Evolutionary conservation across 257 asterid species (phyloP).

Genomic region (Coffea canephora): DNA sequence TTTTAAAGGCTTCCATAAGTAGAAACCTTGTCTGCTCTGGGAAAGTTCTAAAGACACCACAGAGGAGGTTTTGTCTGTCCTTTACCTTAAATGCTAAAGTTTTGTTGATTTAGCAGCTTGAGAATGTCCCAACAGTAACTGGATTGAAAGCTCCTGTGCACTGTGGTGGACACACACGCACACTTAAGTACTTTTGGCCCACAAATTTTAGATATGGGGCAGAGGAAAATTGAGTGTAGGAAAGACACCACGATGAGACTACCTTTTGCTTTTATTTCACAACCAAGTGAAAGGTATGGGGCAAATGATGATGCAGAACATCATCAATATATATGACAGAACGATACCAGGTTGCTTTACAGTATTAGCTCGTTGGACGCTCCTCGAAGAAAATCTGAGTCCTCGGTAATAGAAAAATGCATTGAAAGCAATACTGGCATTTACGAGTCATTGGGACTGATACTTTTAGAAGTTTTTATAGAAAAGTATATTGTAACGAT

Average conservation of each 20-base stretch:
- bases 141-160: neutral
- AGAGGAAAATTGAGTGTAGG: neutral
- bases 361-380: neutral
- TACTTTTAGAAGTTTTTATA: no score
- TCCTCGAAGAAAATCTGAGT: neutral
- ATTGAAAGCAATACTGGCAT: no score
- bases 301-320: neutral
- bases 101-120: slow-evolving; percentile 12
- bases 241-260: neutral
- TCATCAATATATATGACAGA: no score
- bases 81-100: slow-evolving; percentile 15
- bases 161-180: slow-evolving; percentile 6
- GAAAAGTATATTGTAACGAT: no score
- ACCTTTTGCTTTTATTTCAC: neutral
- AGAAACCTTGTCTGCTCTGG: neutral
- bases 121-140: slow-evolving; percentile 18
- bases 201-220: no score
- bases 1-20: neutral
- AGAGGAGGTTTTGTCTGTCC: neutral
- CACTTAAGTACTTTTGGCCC: neutral
- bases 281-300: neutral
- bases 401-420: neutral
- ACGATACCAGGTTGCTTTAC: neutral
- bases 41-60: slow-evolving; percentile 12
- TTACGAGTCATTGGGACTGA: no score